Conservation (phyloP, 2,329 filamentous ascomycete species). For the Aspergillus sp. region DNA sequence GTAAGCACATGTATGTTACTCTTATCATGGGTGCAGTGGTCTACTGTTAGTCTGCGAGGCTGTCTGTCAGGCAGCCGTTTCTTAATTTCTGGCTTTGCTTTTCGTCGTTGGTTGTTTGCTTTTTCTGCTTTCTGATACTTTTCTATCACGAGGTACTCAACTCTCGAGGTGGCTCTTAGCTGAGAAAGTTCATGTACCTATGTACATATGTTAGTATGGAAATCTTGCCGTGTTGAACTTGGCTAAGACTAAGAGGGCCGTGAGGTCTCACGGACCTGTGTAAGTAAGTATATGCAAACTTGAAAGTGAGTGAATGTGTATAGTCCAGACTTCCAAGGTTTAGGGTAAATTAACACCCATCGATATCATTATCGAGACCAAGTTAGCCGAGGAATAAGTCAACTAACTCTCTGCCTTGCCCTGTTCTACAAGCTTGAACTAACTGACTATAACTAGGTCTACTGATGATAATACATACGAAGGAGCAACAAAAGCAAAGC, state of each 20-base stretch:
- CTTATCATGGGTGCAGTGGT: too few relatives aligned
- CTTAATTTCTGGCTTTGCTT: not conserved
- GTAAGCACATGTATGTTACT: not conserved
- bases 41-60: not conserved
- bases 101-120: not conserved
- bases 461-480: not conserved
- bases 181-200: not conserved
- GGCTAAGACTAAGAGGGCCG: not conserved
- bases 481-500: not conserved
- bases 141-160: too few relatives aligned
- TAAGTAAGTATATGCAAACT: not conserved
- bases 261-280: not conserved
- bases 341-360: not conserved
- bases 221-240: not conserved
- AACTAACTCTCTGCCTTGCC: not conserved
- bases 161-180: too few relatives aligned
- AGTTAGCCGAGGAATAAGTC: not conserved
- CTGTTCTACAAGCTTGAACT: not conserved
- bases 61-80: not conserved
- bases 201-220: not conserved
- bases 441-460: not conserved
- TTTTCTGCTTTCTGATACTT: not conserved
- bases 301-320: not conserved
- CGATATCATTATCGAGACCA: not conserved
- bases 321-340: not conserved